Evolutionary conservation across 345 rosid genomes (phyloP), one percentile per base, ranked within the genome.

Genomic region (Brassica rapa): DNA sequence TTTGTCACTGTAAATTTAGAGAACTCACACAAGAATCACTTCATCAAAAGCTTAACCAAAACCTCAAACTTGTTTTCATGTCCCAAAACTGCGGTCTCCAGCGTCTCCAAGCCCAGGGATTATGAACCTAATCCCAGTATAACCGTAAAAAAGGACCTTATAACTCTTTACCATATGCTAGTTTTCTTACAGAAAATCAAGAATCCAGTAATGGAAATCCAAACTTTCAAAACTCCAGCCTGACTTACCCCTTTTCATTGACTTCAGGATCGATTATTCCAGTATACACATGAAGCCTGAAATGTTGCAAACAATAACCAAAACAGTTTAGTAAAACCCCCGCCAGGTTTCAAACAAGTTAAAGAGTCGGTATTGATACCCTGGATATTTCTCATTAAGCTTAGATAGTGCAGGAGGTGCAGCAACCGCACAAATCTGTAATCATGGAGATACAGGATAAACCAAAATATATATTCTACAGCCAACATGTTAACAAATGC

Each of bases 91-190:
- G 21, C 98, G 94, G 80, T 94, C 96, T 33, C 98, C 98, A 2
- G 97, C 97, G 77, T 94, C 98, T 82, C 98, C 98, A 55, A 94
- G 96, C 46, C 98, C 98, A n/a, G 98, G 98, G 72, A 94, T 74
- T 57, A 94, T 94, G 79, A 86, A 94, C 78, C 96, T 94, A 87
- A 37, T 15, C 62, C 77, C 80, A 0, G 29, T 32, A 4, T 21
- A 27, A 37, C 51, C 30, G 46, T 1, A 68, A 27, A 0, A 73
- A 73, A 66, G 15, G 7, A 12, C 76, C 27, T 33, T 16, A 11
- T 46, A 68, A 21, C 46, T 10, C 59, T 24, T 14, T 46, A 4
- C 66, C 56, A 30, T 71, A 11, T 19, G 24, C 29, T 3, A 4
- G 5, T 32, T 16, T 68, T 46, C 10, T 64, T 24, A 10, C 4